Conservation (phyloP, 129 eudicot genomes). For the carrot (Daucus carota) region DH1_v3.0 NC_030383.2:58167501-58168000, state of each 20-base stretch:
- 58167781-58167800: conserved; percentile 25
- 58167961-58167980: conserved; percentile 24
- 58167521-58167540: conserved; percentile 60
- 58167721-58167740: conserved; percentile 85
- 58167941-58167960: conserved; percentile 48
- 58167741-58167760: conserved; percentile 75
- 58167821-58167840: conserved; percentile 35
- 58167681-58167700: conserved; percentile 76
- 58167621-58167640: conserved; percentile 54
- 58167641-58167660: conserved; percentile 67
- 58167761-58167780: conserved; percentile 60
- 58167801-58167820: conserved; percentile 21
- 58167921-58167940: conserved; percentile 61
- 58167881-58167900: conserved; percentile 62
- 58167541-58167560: conserved; percentile 51
- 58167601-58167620: conserved; percentile 50
- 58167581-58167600: conserved; percentile 75
- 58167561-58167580: conserved; percentile 56
- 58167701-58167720: conserved; percentile 70
- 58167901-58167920: conserved; percentile 91
- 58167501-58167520: conserved; percentile 68
- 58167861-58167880: conserved; percentile 30
- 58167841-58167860: conserved; percentile 31
- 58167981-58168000: conserved; percentile 22
- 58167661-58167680: conserved; percentile 67